Evolutionary conservation across 805 yeast genomes (phyloP), one percentile per base, ranked within the genome.

Genomic region (Starmerella floris): DNA sequence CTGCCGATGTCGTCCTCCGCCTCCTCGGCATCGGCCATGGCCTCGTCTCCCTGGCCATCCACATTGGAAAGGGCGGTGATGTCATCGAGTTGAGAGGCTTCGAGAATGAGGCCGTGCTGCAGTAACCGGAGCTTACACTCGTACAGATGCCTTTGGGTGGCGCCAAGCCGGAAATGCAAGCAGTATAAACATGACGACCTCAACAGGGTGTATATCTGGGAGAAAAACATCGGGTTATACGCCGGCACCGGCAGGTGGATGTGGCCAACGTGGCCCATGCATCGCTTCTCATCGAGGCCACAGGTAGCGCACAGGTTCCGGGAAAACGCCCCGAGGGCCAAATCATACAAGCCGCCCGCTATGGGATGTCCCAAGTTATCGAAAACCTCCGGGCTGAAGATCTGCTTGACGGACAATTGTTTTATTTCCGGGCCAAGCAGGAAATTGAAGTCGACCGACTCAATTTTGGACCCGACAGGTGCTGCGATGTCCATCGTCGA

Each of bases 191-290:
- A 91, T 17, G 87, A 64, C 35, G 85, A 71, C 60, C 97, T 72
- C 58, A 93, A 68, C 55, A 79, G 76, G 46, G 83, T 73, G 67
- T 79, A 91, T 70, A 91, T 68, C 63, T 88, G 96, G 57, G 77
- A 75, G 74, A 93, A 91, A 57, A 93, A 91, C 53, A 91, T 65
- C 17, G 99, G 97, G 60, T 84, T 88, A 68, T 84, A 91, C 35
- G 83, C 93, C 3, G 97, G 94, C 33, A 85, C 79, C 5, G 99
- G 99, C 50, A 91, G 71, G 61, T 88, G 96, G 50, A 91, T 85
- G 62, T 91, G 98, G 48, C 99, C 99, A 62, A 85, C 84, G 62
- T 91, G 99, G 37, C 99, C 99, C 3, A 96, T 96, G 67, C 99
- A 91, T 54, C 75, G 78, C 58, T 80, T 77, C 53, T 88, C 96